Base-by-base conservation (phyloP, 306 rosid species). In the Vachellia collinsii region DNA sequence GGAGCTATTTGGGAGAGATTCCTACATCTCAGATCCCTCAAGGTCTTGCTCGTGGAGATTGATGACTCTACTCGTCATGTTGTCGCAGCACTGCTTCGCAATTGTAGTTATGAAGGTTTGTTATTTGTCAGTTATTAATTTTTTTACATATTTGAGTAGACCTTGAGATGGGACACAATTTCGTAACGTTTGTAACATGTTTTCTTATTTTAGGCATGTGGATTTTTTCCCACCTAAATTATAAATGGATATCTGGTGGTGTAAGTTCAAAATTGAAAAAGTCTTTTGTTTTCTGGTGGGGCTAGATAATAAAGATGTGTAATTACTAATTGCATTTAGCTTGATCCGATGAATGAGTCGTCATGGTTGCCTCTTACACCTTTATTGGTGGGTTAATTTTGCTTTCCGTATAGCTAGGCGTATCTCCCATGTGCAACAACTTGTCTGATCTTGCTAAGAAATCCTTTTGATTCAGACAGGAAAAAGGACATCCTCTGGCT, bases 61-160 rank as follows among this genome's bases (percentile, higher is more conserved):
- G 98, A 94, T 83, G 94, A 92, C 79, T 94, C 86, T 77, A 94
- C 98, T 9, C 98, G 98, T 58, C 97, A 88, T 72, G 84, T 94
- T 72, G 97, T 94, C 48, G 82, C 97, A 29, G 98, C 98, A 29
- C 86, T 94, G 83, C 98, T 94, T 76, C 94, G 97, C 73, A 94
- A 92, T 85, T 94, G 98, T 87, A 88, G 97, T 81, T 94, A 94
- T 87, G 98, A 94, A 91, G 98, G 98, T 87, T 67, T 53, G 86
- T 72, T 75, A 34, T 64, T 22, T 34, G n/a, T 56, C 39, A 41
- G 5, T 75, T 46, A 48, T 20, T 13, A 7, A 25, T 61, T 76
- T 19, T 11, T 39, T 43, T 76, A 8, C 44, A 56, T 56, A 37
- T 20, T 74, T 53, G 50, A 17, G 8, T 1, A n/a, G 4, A 12